A percentile compares a stretch with the other conserved stretches of the same genome.
These are phyloP conservation scores for Mycosphaerella sp. DNA, from an alignment of 2,329 filamentous ascomycete species.

Conservation along the genomic window DNA sequence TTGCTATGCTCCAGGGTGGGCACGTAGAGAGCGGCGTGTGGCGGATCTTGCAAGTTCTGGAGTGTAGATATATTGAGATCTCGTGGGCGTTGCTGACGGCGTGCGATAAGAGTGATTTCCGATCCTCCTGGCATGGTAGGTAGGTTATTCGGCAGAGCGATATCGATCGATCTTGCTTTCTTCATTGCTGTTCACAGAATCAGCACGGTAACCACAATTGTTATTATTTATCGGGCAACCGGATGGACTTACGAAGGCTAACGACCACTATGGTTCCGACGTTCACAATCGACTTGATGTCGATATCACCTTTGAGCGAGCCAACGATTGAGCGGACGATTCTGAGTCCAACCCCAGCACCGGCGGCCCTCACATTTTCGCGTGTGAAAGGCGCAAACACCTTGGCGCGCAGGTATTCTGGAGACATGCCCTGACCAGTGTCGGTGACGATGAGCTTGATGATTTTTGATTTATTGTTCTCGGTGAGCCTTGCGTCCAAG, in stretches of 20 bases:
- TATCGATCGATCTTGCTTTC: slow-evolving; percentile 23
- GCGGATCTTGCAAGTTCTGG: slow-evolving; percentile 37
- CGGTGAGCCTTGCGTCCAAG: slow-evolving; percentile 4
- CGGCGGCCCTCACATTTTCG: slow-evolving; percentile 54
- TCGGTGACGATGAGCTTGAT: slow-evolving; percentile 45
- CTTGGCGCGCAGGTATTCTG: slow-evolving; percentile 54
- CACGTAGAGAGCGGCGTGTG: slow-evolving; percentile 23
- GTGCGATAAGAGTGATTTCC: not conserved
- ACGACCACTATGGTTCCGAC: slow-evolving; percentile 23
- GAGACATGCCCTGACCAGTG: slow-evolving; percentile 59
- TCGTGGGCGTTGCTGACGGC: slow-evolving; percentile 21
- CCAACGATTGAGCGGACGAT: slow-evolving; percentile 57
- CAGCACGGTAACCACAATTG: slow-evolving; percentile 21
- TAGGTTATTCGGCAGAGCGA: not conserved
- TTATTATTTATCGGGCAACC: not conserved
- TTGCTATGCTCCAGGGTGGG: slow-evolving; percentile 20
- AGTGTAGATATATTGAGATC: slow-evolving; percentile 39
- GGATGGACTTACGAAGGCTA: slow-evolving; percentile 4
- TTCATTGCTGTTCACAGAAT: slow-evolving; percentile 35
- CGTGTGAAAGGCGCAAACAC: slow-evolving; percentile 60
- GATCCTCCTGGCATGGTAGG: not conserved
- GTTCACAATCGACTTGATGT: slow-evolving; percentile 38
- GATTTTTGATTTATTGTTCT: slow-evolving; percentile 13
- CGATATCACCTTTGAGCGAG: slow-evolving; percentile 53
- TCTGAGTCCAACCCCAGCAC: slow-evolving; percentile 59